Evolutionary conservation across 192 early-diverging fungal genomes (phyloP), one percentile per base, ranked within the genome.

Genomic region (Entomortierella parvispora): DNA sequence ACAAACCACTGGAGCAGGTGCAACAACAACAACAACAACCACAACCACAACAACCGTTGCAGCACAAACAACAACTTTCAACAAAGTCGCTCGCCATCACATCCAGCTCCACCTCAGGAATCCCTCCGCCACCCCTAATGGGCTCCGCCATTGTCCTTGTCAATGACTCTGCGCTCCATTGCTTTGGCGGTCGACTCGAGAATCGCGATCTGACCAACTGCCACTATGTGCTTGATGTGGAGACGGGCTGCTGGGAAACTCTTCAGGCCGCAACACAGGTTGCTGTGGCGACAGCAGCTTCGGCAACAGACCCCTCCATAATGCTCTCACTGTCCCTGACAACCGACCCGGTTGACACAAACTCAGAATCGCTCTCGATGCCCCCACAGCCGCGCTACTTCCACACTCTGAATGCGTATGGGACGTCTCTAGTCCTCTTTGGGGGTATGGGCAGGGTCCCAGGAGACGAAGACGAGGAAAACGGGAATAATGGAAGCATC

Each of bases 221-320:
- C 26, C 65, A 68, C 44, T 58, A 57, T 22, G 57, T 68, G 11
- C 65, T 68, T 18, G 57, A 68, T 46, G 46, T 68, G 44, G 57
- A 68, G 29, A 59, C 57, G 20, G 47, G 51, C 2, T 48, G 34
- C 17, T 59, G 65, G 54, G 55, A 58, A 7, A 58, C 45, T 2
- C 42, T 68, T 22, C 42, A 68, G 9, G 12, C 45, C 33, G 56
- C 55, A 12, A 34, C 32, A 7, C 46, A 29, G 23, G 25, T 31
- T 33, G n/a, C n/a, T n/a, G n/a, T 20, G 23, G 60, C 23, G 9
- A 48, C 26, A n/a, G 31, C 44, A 4, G 60, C 29, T 20, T 9
- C 54, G 4, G 31, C 43, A n/a, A 50, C 2, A n/a, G 46, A 62
- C 20, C 60, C 60, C 47, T 33, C 60, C 15, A 47, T 44, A 22